Conservation (phyloP, 2,329 filamentous ascomycete genomes). For the Calonectria pteridis region DNA sequence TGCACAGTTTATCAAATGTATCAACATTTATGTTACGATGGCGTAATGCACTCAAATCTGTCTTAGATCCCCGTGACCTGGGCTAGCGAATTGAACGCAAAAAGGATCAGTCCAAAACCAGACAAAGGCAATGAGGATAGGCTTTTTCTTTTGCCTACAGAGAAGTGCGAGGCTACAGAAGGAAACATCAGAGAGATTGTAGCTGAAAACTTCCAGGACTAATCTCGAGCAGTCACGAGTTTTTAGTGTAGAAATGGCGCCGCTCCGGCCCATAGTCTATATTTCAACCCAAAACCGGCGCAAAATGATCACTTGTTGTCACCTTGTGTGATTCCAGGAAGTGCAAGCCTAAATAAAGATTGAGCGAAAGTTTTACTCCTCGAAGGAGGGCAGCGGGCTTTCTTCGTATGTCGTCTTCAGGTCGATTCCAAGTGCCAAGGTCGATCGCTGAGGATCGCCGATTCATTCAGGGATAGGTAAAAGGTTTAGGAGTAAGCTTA, state of each 20-base stretch:
- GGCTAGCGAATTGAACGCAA: too few relatives aligned
- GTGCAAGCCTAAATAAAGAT: not conserved
- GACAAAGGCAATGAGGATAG: not conserved
- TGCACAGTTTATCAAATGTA: not conserved
- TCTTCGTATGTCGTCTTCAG: too few relatives aligned
- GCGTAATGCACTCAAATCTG: not conserved
- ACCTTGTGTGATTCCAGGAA: too few relatives aligned
- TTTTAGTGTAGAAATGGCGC: not conserved
- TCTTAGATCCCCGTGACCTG: not conserved
- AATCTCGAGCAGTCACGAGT: not conserved
- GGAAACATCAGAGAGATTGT: not conserved
- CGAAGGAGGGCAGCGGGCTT: too few relatives aligned
- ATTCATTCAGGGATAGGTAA: not conserved
- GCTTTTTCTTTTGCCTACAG: not conserved
- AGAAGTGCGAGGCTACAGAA: not conserved
- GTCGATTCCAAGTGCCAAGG: not conserved
- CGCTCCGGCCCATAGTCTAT: not conserved
- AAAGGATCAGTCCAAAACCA: not conserved
- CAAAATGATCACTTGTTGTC: not conserved
- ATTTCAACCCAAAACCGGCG: not conserved
- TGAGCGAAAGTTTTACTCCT: not conserved
- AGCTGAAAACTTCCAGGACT: not conserved
- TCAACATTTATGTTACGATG: not conserved
- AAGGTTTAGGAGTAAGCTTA: not conserved
- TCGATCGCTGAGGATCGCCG: not conserved